Percentiles rank a stretch among this genome's conserved stretches.
Conservation (phyloP, 1,139 yeast species). For the Sugiyamaella castrensis region DNA sequence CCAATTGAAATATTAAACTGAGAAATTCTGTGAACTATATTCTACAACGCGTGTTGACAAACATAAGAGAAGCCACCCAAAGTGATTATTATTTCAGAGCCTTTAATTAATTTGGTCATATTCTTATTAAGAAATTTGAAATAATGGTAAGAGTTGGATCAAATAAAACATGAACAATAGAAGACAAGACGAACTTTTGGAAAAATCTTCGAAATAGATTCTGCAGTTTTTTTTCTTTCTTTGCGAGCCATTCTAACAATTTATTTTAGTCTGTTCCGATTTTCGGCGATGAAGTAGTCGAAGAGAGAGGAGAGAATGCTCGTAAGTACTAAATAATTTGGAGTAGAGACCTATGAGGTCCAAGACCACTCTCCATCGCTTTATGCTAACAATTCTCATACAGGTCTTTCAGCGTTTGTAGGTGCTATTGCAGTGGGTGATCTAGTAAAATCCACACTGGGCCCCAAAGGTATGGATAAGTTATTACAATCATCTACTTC, state of each 20-base stretch:
- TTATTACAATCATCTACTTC: conserved; percentile 83
- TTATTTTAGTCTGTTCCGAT: conserved; percentile 68
- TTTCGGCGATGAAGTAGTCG: conserved; percentile 96
- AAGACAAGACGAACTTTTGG: neutral
- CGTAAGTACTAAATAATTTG: conserved; percentile 41
- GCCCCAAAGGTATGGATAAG: conserved; percentile 99
- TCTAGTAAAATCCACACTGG: conserved; percentile 89
- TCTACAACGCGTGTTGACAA: no score
- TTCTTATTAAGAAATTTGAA: no score
- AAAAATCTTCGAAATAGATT: neutral
- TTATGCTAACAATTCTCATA: conserved; percentile 8
- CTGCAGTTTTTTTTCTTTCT: neutral
- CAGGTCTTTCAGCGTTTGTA: conserved; percentile 82
- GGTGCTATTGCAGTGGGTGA: conserved; percentile 99
- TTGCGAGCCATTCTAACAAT: conserved; percentile 1
- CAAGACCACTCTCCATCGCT: no score
- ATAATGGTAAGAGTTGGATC: neutral
- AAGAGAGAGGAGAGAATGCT: conserved; percentile 97
- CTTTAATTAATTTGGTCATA: no score
- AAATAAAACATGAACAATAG: neutral
- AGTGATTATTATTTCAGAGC: no score
- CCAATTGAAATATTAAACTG: no score
- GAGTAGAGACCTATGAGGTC: neutral
- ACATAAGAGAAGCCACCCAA: no score
- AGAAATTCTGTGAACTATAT: no score